Evolutionary conservation across 306 rosid species (phyloP).

Genomic region (Acacia acuminata): DNA sequence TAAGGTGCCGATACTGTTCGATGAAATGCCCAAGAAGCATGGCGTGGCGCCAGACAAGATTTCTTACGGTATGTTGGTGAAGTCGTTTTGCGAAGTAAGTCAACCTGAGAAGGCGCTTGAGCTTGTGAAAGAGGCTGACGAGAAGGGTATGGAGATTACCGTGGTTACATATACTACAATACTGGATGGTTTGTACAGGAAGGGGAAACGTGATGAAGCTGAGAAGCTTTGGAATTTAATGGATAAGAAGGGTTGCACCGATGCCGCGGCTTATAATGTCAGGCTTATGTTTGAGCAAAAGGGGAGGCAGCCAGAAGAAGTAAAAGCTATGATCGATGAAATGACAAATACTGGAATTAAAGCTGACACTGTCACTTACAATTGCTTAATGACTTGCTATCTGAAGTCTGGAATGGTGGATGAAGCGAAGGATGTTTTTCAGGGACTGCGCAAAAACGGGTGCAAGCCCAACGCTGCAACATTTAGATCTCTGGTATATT

Average conservation of each 20-base stretch:
- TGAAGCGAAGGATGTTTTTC: conserved; percentile 58
- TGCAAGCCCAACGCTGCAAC: conserved; percentile 65
- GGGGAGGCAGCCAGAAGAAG: conserved; percentile 52
- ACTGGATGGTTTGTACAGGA: conserved; percentile 49
- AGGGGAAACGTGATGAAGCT: conserved; percentile 55
- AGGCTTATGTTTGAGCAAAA: conserved; percentile 47
- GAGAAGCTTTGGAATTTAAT: conserved; percentile 60
- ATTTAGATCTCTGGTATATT: conserved; percentile 49
- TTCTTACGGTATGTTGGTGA: conserved; percentile 60
- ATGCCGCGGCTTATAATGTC: conserved; percentile 56
- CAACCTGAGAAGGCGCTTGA: conserved; percentile 46
- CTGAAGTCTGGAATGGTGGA: conserved; percentile 53
- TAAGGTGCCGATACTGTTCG: conserved; percentile 51
- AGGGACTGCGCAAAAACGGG: conserved; percentile 43
- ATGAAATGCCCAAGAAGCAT: conserved; percentile 52
- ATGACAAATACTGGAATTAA: conserved; percentile 56
- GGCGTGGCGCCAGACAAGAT: conserved; percentile 50
- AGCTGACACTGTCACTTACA: conserved; percentile 58
- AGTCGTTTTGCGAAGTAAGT: conserved; percentile 48
- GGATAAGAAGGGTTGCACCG: conserved; percentile 53
- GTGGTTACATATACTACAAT: conserved; percentile 55
- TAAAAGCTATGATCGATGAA: conserved; percentile 54
- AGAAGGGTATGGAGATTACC: conserved; percentile 51
- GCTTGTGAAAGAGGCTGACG: conserved; percentile 43
- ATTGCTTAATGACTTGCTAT: conserved; percentile 62